Base-by-base conservation (phyloP, 2,329 filamentous ascomycete genomes). In the Coniella vitis region DNA sequence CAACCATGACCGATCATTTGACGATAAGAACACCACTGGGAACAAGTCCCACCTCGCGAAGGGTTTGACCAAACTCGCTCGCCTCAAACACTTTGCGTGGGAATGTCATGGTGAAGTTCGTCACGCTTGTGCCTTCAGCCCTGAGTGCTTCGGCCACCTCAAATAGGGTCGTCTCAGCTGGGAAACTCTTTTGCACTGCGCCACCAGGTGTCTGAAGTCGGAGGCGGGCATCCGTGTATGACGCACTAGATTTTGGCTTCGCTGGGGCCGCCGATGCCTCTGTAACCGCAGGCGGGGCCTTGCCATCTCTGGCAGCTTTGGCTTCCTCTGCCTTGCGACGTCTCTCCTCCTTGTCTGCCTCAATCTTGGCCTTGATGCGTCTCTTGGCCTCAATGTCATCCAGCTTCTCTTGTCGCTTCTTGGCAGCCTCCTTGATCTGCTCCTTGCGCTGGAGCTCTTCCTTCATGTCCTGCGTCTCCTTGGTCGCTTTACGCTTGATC, bases 1-100 rank as follows among this genome's bases (percentile, higher is more conserved):
- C 4, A n/a, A 16, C n/a, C 21, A 13, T 22, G 38, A 29, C n/a
- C n/a, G 19, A 29, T 56, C 69, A 83, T 58, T 79, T 77, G 25
- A 94, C 81, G 59, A 95, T 83, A 58, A 98, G 71, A 40, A 88
- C 90, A n/a, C 90, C 90, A 54, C 88, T 95, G 5, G 93, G 93
- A 3, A 91, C 83, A 53, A 96, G 69, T 0, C 90, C 91, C 14
- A 91, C 86, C 68, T 98, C 93, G 70, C 94, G 94, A 48, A 98
- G 69, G 4, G 90, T 93, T 76, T 93, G 85, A 32, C 87, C 87
- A 61, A 96, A 90, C 64, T 95, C 93, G 7, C 74, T 65, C 17
- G 73, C 84, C 65, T 72, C 70, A 55, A 86, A 97, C 0, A 81
- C 79, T 73, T 96, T 95, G 61, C 80, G 82, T 0, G 93, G 93